Conservation (phyloP, 2,329 filamentous ascomycete species). For the Incumbomyces lentus region DNA sequence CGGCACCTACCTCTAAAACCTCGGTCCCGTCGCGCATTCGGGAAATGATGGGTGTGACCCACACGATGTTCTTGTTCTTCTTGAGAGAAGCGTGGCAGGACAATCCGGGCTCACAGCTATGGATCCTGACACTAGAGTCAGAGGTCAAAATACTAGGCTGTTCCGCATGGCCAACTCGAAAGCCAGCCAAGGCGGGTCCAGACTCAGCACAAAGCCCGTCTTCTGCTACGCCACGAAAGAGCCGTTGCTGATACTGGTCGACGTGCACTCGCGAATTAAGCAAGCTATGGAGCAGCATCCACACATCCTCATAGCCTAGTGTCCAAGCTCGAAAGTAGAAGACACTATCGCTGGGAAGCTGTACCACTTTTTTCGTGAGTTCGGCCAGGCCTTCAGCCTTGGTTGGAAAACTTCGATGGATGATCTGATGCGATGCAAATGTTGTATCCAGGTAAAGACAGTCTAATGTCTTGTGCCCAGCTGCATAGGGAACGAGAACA, state of each 20-base stretch:
- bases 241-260: conserved; percentile 63
- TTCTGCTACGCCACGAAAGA: conserved; percentile 57
- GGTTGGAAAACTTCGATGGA: conserved; percentile 44
- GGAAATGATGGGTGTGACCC: conserved; percentile 68
- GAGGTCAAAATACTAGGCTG: conserved; percentile 63
- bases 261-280: conserved; percentile 67
- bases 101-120: conserved; percentile 70
- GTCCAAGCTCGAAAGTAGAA: conserved; percentile 89
- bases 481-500: conserved; percentile 61
- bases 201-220: conserved; percentile 41
- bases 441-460: conserved; percentile 86
- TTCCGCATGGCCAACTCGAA: conserved; percentile 59
- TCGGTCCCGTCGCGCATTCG: conserved; percentile 50
- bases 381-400: conserved; percentile 69
- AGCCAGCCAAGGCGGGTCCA: conserved; percentile 60
- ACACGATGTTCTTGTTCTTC: conserved; percentile 50
- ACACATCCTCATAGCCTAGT: conserved; percentile 87
- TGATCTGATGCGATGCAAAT: conserved; percentile 46
- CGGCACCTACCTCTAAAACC: conserved; percentile 63
- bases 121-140: conserved; percentile 54
- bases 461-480: conserved; percentile 57
- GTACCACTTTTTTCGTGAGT: conserved; percentile 55
- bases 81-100: conserved; percentile 33
- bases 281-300: conserved; percentile 65
- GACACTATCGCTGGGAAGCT: conserved; percentile 61